Evolutionary conservation across 1,284 basidiomycete genomes (phyloP).

Genomic region (Heliocybe sulcata): DNA sequence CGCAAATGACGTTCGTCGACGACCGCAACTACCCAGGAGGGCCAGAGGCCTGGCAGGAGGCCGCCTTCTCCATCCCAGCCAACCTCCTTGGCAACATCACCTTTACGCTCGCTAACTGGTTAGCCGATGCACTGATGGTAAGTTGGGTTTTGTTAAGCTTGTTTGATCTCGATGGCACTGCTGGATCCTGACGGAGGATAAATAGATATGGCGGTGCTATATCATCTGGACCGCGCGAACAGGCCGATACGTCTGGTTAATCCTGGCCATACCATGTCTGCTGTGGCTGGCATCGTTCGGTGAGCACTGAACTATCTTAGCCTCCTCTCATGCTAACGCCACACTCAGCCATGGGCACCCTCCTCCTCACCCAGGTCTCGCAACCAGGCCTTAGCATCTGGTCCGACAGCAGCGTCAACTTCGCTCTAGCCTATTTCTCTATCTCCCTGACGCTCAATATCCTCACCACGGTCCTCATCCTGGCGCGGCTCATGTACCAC

Average conservation of each 20-base stretch:
- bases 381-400: slow-evolving; percentile 15
- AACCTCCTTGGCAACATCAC: slow-evolving; percentile 10
- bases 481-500: slow-evolving; percentile 24
- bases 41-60: neutral
- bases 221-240: slow-evolving; percentile 15
- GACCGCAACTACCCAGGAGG: slow-evolving; percentile 1
- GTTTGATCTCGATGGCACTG: neutral
- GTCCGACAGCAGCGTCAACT: slow-evolving; percentile 13
- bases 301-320: slow-evolving; percentile 3
- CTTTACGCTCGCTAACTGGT: slow-evolving; percentile 14
- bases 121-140: slow-evolving; percentile 18
- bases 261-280: slow-evolving; percentile 14
- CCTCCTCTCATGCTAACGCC: neutral
- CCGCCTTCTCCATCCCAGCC: slow-evolving; percentile 9
- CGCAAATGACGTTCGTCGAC: slow-evolving; percentile 1
- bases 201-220: slow-evolving; percentile 14
- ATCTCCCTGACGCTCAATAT: slow-evolving; percentile 29
- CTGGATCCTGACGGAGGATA: neutral
- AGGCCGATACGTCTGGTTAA: slow-evolving; percentile 10
- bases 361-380: slow-evolving; percentile 15
- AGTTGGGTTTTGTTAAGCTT: slow-evolving; percentile 3
- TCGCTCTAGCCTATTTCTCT: slow-evolving; percentile 20
- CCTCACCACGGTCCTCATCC: slow-evolving; percentile 28
- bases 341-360: slow-evolving; percentile 12
- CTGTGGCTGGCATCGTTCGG: slow-evolving; percentile 12